Conservation (phyloP, 164 flowering plant genomes). For the Berberis thunbergii region DNA sequence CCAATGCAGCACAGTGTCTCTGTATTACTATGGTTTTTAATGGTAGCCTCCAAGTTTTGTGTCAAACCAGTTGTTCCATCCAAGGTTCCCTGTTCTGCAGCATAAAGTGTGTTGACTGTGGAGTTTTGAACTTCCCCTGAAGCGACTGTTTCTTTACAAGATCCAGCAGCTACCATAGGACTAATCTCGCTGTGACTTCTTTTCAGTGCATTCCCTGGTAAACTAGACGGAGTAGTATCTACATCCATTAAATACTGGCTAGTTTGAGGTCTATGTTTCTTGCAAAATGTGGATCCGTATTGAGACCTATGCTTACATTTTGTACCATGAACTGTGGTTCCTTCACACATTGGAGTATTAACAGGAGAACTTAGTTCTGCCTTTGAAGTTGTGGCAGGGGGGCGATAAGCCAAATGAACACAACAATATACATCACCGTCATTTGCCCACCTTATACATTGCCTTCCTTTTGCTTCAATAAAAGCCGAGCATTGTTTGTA, state of each 20-base stretch:
- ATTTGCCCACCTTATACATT: constrained; percentile 91
- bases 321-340: constrained; percentile 79
- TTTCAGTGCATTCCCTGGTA: constrained; percentile 37
- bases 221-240: constrained; percentile 10
- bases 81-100: constrained; percentile 18
- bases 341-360: constrained; percentile 67
- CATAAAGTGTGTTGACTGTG: constrained; percentile 23
- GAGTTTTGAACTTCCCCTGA: constrained; percentile 28
- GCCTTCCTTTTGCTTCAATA: constrained; percentile 90
- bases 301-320: constrained; percentile 85
- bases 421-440: constrained; percentile 92
- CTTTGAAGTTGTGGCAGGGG: constrained; percentile 28
- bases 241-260: constrained; percentile 14
- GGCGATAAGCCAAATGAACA: constrained; percentile 72
- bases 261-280: constrained; percentile 60
- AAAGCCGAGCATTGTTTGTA: constrained; percentile 74
- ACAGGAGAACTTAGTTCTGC: constrained; percentile 29
- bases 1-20: constrained; percentile 51
- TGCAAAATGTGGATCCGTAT: constrained; percentile 65
- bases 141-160: constrained; percentile 36
- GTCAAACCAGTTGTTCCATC: constrained; percentile 17
- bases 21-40: constrained; percentile 10
- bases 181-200: constrained; percentile 43
- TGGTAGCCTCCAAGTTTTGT: constrained; percentile 24
- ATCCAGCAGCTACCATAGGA: constrained; percentile 19